Conservation (phyloP, 2,329 filamentous ascomycete species). For the Dendryphion nanum region DNA sequence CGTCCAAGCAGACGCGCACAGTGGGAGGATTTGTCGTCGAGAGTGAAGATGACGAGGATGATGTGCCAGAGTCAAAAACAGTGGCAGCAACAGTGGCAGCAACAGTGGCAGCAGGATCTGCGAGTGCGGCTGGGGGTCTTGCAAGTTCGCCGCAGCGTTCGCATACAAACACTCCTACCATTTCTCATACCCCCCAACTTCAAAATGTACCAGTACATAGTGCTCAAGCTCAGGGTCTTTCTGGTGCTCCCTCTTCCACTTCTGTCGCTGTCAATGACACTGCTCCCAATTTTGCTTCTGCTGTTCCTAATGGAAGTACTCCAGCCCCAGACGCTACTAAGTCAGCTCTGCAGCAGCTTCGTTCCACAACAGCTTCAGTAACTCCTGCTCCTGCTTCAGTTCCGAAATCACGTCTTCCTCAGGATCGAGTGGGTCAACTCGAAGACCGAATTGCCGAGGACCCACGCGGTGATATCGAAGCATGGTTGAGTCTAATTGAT, state of each 20-base stretch:
- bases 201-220: slow-evolving; percentile 62
- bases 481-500: slow-evolving; percentile 83
- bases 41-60: slow-evolving; percentile 60
- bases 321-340: slow-evolving; percentile 37
- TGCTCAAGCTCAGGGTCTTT: slow-evolving; percentile 51
- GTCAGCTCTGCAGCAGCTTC: slow-evolving; percentile 26
- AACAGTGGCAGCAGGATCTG: slow-evolving; percentile 44
- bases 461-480: slow-evolving; percentile 85
- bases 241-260: slow-evolving; percentile 37
- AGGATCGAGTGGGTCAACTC: slow-evolving; percentile 74
- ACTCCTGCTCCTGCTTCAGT: slow-evolving; percentile 30
- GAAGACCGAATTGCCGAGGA: slow-evolving; percentile 93
- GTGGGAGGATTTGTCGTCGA: slow-evolving; percentile 64
- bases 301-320: slow-evolving; percentile 46
- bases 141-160: slow-evolving; percentile 53
- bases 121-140: slow-evolving; percentile 50
- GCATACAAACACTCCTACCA: slow-evolving; percentile 54
- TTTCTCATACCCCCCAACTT: slow-evolving; percentile 50
- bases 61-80: slow-evolving; percentile 47
- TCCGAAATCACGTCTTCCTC: slow-evolving; percentile 58
- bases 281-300: slow-evolving; percentile 53
- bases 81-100: slow-evolving; percentile 45
- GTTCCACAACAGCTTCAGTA: slow-evolving; percentile 41
- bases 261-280: slow-evolving; percentile 41
- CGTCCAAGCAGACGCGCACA: slow-evolving; percentile 49